phyloP scores from a whole-genome alignment of 31 red algal species.

The Odonthalia washingtoniensis region DNA sequence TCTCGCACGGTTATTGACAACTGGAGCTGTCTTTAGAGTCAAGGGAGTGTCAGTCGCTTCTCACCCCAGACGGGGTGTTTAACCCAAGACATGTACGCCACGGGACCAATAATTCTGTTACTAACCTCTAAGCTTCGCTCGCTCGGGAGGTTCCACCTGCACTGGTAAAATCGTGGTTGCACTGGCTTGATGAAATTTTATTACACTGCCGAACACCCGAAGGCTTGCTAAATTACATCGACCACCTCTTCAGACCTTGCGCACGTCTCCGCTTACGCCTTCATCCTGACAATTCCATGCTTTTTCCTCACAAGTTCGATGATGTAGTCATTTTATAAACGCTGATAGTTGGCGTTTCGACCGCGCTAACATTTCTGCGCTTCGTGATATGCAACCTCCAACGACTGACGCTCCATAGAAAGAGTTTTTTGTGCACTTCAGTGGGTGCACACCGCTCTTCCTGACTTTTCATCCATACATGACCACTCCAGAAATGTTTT shows the following conservation, averaged over 20 bases:
- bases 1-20: neutral
- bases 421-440: slow-evolving; percentile 21
- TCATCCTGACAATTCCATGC: neutral
- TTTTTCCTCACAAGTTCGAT: neutral
- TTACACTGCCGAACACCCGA: neutral
- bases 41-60: slow-evolving; percentile 33
- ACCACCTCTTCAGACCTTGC: neutral
- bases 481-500: slow-evolving; percentile 20
- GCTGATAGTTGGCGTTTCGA: neutral
- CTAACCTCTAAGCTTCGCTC: slow-evolving; percentile 17
- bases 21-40: neutral
- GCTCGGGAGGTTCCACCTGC: neutral
- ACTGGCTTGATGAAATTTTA: slow-evolving; percentile 20
- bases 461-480: slow-evolving; percentile 3
- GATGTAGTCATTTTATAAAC: neutral
- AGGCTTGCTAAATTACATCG: neutral
- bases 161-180: neutral
- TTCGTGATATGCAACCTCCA: neutral
- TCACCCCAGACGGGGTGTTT: slow-evolving; percentile 21
- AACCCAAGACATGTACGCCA: slow-evolving; percentile 34
- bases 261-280: neutral
- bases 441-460: slow-evolving; percentile 7
- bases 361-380: neutral
- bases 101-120: slow-evolving; percentile 45
- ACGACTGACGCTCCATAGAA: slow-evolving; percentile 4